These are phyloP conservation scores for Podila clonocystis DNA, from an alignment of 192 early-diverging fungal species.

Conservation along the genomic window DNA sequence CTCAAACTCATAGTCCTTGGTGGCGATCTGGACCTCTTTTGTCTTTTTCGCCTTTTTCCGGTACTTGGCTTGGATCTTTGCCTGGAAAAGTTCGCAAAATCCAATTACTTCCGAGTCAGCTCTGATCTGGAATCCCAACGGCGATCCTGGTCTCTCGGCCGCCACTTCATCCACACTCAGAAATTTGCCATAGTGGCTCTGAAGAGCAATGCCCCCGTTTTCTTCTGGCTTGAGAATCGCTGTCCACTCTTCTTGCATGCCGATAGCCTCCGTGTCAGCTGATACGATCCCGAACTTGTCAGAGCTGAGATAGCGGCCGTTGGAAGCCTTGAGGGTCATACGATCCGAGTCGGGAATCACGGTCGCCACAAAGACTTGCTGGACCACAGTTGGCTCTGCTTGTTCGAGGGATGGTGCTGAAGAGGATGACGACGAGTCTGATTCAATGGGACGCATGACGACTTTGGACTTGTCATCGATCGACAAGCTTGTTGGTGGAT, in stretches of 20 bases:
- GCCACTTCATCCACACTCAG: constrained; percentile 71
- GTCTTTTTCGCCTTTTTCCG: constrained; percentile 62
- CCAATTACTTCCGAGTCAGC: constrained; percentile 79
- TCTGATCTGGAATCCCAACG: constrained; percentile 60
- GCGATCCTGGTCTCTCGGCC: constrained; percentile 37
- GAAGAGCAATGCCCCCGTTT: constrained; percentile 76
- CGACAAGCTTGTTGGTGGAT: constrained; percentile 65
- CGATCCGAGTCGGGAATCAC: constrained; percentile 65
- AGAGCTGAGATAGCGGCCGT: constrained; percentile 73
- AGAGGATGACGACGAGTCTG: constrained; percentile 3
- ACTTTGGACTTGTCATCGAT: constrained; percentile 59
- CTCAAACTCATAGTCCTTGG: constrained; percentile 70
- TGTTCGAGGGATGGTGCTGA: constrained; percentile 46
- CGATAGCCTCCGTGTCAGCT: constrained; percentile 77
- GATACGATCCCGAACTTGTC: constrained; percentile 86
- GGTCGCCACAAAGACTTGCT: constrained; percentile 76
- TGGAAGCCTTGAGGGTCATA: constrained; percentile 67
- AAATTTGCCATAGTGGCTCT: constrained; percentile 73
- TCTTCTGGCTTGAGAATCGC: constrained; percentile 56
- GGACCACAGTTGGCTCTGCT: constrained; percentile 58
- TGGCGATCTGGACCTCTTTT: constrained; percentile 59
- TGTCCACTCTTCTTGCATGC: constrained; percentile 83
- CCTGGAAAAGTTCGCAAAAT: constrained; percentile 74
- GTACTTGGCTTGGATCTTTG: constrained; percentile 78
- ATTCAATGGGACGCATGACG: constrained; percentile 52